phyloP scores from a whole-genome alignment of 768 basidiomycete genomes.

The Suillus subaureus region DNA sequence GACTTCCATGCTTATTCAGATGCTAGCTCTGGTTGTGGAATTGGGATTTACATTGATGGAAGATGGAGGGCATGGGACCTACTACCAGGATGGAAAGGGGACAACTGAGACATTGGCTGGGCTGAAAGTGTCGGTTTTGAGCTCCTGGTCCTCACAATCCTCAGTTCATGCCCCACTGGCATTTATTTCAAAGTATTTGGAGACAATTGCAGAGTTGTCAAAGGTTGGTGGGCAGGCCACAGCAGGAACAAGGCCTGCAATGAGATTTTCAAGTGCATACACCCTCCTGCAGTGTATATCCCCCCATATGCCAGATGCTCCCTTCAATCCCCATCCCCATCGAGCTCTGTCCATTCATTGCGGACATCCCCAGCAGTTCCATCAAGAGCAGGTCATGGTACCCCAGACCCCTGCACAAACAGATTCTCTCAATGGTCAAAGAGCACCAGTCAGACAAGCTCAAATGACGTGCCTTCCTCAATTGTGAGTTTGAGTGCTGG shows the following conservation, averaged over 20 bases:
- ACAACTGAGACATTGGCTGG: slow-evolving; percentile 53
- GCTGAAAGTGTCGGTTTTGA: slow-evolving; percentile 49
- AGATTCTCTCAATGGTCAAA: too few species aligned
- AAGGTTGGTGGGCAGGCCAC: slow-evolving; percentile 37
- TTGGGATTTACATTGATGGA: slow-evolving; percentile 27
- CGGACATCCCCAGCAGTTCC: too few species aligned
- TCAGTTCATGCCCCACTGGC: background rate
- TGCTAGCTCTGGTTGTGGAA: slow-evolving; percentile 39
- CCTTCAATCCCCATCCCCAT: too few species aligned
- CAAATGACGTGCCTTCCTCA: too few species aligned
- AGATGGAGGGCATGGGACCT: slow-evolving; percentile 29
- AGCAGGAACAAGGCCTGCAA: slow-evolving; percentile 32
- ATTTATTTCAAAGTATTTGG: slow-evolving; percentile 14
- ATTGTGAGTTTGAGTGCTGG: too few species aligned
- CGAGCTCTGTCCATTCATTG: too few species aligned
- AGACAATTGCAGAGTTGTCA: slow-evolving; percentile 38
- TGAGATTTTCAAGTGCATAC: slow-evolving; percentile 27
- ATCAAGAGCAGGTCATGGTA: too few species aligned
- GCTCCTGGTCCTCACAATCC: slow-evolving; percentile 32
- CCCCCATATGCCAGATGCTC: too few species aligned
- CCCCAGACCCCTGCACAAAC: too few species aligned
- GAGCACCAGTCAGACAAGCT: too few species aligned
- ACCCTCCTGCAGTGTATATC: too few species aligned
- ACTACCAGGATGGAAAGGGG: too few species aligned
- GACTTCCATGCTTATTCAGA: slow-evolving; percentile 43